These are phyloP conservation scores for Chlamydomonas incerta DNA, from an alignment of 139 green algal genomes.

Conservation along the genomic window DNA sequence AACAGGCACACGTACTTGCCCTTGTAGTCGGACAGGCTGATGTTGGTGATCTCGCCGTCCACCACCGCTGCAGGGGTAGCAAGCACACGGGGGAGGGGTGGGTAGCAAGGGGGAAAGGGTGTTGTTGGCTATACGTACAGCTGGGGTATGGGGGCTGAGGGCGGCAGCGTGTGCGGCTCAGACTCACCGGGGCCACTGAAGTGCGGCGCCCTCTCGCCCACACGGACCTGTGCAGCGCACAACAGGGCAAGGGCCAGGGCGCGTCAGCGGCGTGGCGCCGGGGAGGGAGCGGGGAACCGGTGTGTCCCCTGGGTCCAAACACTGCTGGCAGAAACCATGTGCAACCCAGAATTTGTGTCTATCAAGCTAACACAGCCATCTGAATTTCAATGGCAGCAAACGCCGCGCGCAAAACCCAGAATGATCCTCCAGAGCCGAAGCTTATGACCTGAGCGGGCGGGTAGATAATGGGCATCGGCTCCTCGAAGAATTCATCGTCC, in stretches of 20 bases:
- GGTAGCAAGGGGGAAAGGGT: not conserved
- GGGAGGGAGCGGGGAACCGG: no score
- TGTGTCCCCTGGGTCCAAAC: no score
- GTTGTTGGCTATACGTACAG: not conserved
- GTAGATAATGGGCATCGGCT: not conserved
- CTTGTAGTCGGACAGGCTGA: constrained; percentile 29
- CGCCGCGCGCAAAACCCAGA: no score
- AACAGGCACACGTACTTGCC: constrained; percentile 66
- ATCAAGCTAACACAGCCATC: no score
- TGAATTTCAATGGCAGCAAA: no score
- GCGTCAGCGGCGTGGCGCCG: no score
- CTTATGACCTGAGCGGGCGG: not conserved
- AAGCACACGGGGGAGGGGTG: not conserved
- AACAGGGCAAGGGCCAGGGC: no score
- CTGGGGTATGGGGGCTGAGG: no score
- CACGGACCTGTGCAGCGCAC: constrained; percentile 15
- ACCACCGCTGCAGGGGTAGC: constrained; percentile 10
- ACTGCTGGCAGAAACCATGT: no score
- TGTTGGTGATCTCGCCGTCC: constrained; percentile 38
- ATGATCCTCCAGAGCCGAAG: no score
- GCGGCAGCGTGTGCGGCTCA: no score
- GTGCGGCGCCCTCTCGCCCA: not conserved
- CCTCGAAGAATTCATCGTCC: not conserved
- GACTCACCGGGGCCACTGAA: constrained; percentile 6
- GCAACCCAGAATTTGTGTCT: no score